Conservation (phyloP, 2,329 filamentous ascomycete genomes). For the Chrysosporium queenslandicum region DNA sequence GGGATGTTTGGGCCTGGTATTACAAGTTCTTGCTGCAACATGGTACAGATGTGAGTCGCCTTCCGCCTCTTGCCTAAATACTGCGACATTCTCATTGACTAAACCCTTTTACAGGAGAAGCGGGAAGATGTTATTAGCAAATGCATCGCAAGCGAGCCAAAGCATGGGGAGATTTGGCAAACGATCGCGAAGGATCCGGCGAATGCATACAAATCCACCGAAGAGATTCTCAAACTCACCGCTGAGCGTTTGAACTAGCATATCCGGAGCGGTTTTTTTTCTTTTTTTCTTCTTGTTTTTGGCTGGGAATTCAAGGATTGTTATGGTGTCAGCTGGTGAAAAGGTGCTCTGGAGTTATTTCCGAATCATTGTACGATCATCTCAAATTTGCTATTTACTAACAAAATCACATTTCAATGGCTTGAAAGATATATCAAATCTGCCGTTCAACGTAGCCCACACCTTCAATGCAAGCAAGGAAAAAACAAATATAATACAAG, state of each 20-base stretch:
- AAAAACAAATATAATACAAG: constrained; percentile 14
- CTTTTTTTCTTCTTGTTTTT: too few species aligned
- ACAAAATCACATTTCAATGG: not conserved
- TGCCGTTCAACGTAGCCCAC: constrained; percentile 1
- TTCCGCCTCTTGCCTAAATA: not conserved
- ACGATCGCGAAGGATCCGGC: constrained; percentile 70
- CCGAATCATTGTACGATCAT: too few species aligned
- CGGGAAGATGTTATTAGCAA: constrained; percentile 71
- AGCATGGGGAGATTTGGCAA: constrained; percentile 90
- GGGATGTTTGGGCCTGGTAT: constrained; percentile 98
- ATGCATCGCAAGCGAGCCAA: constrained; percentile 72
- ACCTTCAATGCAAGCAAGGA: not conserved
- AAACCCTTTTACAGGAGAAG: constrained; percentile 54
- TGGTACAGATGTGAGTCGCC: constrained; percentile 57
- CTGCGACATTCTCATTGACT: constrained; percentile 11
- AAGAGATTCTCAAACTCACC: constrained; percentile 76
- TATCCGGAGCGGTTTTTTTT: not conserved
- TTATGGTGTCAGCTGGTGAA: not conserved
- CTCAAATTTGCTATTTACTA: not conserved
- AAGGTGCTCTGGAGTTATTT: not conserved
- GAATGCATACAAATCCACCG: constrained; percentile 63
- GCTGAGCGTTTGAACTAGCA: constrained; percentile 7
- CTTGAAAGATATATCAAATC: not conserved
- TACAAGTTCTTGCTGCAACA: constrained; percentile 87
- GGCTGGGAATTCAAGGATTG: too few species aligned